Base-by-base conservation (phyloP, 2,329 filamentous ascomycete genomes). In the Ascochyta pisi region DNA sequence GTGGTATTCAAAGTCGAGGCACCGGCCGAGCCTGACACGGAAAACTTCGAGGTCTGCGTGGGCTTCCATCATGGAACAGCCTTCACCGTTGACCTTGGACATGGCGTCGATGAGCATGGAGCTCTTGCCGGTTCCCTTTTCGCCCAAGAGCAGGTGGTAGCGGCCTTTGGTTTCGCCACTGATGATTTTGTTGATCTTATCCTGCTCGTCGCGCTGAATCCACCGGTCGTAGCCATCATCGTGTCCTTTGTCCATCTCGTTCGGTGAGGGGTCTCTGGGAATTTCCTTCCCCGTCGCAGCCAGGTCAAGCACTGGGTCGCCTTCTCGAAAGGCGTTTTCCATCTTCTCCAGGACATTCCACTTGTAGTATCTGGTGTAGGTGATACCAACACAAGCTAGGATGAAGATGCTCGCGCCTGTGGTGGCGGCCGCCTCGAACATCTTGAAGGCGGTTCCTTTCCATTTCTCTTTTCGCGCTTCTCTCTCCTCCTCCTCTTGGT, bases 71-170 rank as follows among this genome's bases (percentile, higher is more conserved):
- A 99, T 96, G 64, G 93, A 89, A 40, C 94, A 89, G 22, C 91
- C 91, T 58, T 95, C 89, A 4, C 92, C 95, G 60, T 96, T 86
- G 52, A 93, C 89, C 75, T 96, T 96, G 50, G 89, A 87, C 94
- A 99, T 99, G 8, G 92, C 91, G 73, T 98, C 92, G 19, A 99
- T 83, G 68, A 99, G 79, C 95, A 99, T 98, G 64, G 91, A 96
- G 57, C 91, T 96, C 80, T 99, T 99, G 6, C 95, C 95, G 0
- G 91, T 96, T 5, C 95, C 95, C 78, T 99, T 98, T 71, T 98
- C 95, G 40, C 95, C 95, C 42, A 98, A 87, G 2, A 99, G 81
- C 2, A 99, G 83, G 75, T 95, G 91, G 71, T 99, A 99, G 71
- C 96, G 92, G 10, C 95, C 95, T 41, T 81, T 81, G 26, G 86